Evolutionary conservation across 2,329 filamentous ascomycete species (phyloP), one percentile per base, ranked within the genome.

Genomic region (Verticillium zaregamsianum): DNA sequence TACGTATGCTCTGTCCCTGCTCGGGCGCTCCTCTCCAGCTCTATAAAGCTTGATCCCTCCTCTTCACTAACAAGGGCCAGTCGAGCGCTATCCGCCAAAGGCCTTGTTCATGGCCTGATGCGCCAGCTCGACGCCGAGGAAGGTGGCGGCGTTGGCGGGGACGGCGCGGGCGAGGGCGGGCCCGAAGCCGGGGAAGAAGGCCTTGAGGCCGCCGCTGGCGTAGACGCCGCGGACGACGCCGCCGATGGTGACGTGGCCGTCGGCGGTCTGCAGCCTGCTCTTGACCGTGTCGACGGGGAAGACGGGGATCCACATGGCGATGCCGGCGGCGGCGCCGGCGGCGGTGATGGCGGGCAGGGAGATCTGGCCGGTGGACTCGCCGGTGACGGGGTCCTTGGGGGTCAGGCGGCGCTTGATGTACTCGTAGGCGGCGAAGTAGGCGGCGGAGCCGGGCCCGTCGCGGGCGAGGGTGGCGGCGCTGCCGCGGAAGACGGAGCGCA

Each of bases 241-340:
- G 17, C 88, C 85, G 59, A 99, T 86, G 0, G 90, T 92, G 58
- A 93, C 89, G 68, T 90, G 90, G 57, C 92, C 93, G 71, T 95
- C 91, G 52, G 92, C 92, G 54, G 92, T 96, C 83, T 99, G 95
- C 73, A 99, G 79, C 40, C 93, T 84, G 66, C 90, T 93, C 86
- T 99, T 99, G 79, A 99, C 89, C 0, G 95, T 99, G 73, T 99
- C 95, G 66, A 99, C 85, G 25, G 95, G 95, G 85, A 99, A 99
- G 52, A 99, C 93, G 60, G 95, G 93, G 68, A 97, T 95, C 95
- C 95, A 99, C 95, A 99, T 99, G 65, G 95, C 95, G 31, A 99
- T 86, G 72, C 95, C 95, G 0, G 95, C 95, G 4, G 89, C 91
- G 65, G 91, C 95, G 69, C 95, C 95, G 2, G 95, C 95, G 32